Base-by-base conservation (phyloP, 164 flowering plant species). In the Chimonanthus praecox region DNA sequence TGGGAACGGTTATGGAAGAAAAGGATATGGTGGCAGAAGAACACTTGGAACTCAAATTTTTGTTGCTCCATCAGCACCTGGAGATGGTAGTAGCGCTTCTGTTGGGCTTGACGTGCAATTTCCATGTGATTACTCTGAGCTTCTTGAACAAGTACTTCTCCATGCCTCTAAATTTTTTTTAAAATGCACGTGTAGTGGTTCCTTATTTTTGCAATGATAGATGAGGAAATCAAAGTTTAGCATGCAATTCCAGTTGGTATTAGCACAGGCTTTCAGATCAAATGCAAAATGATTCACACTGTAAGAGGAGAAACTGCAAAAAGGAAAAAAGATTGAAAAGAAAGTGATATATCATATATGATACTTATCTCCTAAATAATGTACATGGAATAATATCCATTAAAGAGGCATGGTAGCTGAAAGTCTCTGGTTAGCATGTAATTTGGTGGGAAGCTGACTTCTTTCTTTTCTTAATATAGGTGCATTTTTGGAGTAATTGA, bases 111-210 rank as follows among this genome's bases (percentile, higher is more conserved):
- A 93, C 74, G 87, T 84, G 47, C 82, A 83, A 21, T 89, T 94
- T 80, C 98, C 98, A 13, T 54, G 69, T 47, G 95, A 94, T 72
- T 94, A 94, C 72, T 71, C 78, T 6, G 88, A 89, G 81, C 91
- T 94, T 80, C 86, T 94, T 79, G 73, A 80, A 46, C 98, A 94
- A 82, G 97, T 94, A 83, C 8, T n/a, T 49, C 50, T 21, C 60
- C 46, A 44, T 47, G 21, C 54, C 61, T 13, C 8, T 16, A 5
- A 11, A 4, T n/a, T n/a, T n/a, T n/a, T n/a, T n/a, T 70, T 44
- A 15, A 47, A 47, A 44, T 71, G 49, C 49, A 47, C 1, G 6
- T 58, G 66, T 71, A 33, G 60, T 5, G 6, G 46, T 50, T 33
- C 33, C 7, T 65, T 5, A 5, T 65, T 46, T 65, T 44, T 11